These are phyloP conservation scores for Curvularia eragrostidis DNA, from an alignment of 2,329 filamentous ascomycete species.

Conservation along the genomic window DNA sequence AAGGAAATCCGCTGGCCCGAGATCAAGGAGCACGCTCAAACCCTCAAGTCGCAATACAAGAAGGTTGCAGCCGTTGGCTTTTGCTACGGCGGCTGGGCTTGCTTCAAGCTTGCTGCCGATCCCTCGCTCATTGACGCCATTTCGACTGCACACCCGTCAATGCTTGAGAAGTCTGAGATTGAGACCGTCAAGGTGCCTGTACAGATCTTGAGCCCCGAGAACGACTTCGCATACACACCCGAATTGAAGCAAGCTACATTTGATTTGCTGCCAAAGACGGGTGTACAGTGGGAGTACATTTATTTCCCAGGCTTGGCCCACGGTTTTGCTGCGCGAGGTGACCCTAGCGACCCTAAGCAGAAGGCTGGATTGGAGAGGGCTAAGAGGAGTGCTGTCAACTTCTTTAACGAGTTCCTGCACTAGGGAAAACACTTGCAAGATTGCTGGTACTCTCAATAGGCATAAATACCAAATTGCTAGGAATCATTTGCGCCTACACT, in stretches of 20 bases:
- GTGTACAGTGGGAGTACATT: constrained; percentile 44
- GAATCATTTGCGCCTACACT: neutral
- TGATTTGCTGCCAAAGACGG: constrained; percentile 37
- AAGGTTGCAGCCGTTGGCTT: constrained; percentile 58
- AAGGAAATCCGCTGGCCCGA: constrained; percentile 50
- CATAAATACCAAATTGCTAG: neutral
- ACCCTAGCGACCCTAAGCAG: constrained; percentile 34
- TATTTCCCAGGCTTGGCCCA: constrained; percentile 43
- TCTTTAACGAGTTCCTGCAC: constrained; percentile 45
- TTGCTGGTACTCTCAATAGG: neutral
- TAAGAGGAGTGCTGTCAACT: constrained; percentile 41
- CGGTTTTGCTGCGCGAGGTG: constrained; percentile 43
- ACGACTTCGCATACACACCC: constrained; percentile 35
- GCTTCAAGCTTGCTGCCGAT: constrained; percentile 42
- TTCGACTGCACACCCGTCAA: constrained; percentile 39
- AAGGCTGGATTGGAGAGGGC: constrained; percentile 45
- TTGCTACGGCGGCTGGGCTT: constrained; percentile 56
- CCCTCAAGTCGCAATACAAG: constrained; percentile 44
- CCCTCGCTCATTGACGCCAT: constrained; percentile 42
- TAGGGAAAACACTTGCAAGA: constrained; percentile 7
- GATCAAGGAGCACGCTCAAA: constrained; percentile 47
- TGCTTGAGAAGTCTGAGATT: constrained; percentile 41
- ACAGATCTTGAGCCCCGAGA: constrained; percentile 41
- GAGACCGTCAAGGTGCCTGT: constrained; percentile 41
- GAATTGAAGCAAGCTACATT: constrained; percentile 42